A percentile compares a stretch with the other conserved stretches of the same genome.
Conservation (phyloP, 1,139 yeast genomes). For the Arxiozyma telluris region DNA sequence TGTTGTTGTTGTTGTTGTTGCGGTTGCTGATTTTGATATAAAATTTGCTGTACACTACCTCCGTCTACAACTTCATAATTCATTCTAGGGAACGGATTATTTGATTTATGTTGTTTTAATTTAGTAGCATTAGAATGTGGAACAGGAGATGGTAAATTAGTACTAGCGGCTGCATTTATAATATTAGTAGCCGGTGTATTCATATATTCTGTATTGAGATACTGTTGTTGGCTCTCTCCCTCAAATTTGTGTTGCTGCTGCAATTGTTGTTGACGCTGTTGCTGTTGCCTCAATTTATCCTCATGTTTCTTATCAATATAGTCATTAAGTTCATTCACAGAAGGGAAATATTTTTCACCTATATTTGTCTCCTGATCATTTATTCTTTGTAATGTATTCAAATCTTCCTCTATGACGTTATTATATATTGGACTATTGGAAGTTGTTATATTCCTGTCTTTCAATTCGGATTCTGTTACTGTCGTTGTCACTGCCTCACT, state of each 20-base stretch:
- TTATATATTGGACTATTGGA: not conserved
- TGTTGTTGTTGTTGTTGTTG: slow-evolving; percentile 5
- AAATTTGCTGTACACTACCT: slow-evolving; percentile 1
- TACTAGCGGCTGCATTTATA: too few species aligned
- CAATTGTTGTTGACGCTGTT: not conserved
- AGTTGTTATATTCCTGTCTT: not conserved
- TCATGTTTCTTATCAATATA: slow-evolving; percentile 11
- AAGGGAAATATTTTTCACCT: slow-evolving; percentile 11
- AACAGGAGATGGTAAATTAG: not conserved
- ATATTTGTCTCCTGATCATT: not conserved
- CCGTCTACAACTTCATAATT: slow-evolving; percentile 5
- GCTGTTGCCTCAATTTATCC: slow-evolving; percentile 6
- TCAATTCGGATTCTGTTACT: not conserved
- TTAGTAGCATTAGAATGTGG: not conserved
- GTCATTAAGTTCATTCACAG: slow-evolving; percentile 10
- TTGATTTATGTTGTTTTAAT: slow-evolving; percentile 26
- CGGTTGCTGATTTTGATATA: slow-evolving; percentile 2
- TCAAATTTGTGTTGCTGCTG: not conserved
- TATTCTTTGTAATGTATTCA: not conserved
- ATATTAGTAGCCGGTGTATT: not conserved
- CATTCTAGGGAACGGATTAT: slow-evolving; percentile 30
- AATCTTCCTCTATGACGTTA: not conserved
- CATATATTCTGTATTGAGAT: not conserved
- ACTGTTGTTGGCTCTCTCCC: not conserved
- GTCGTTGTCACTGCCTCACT: not conserved